Base-by-base conservation (phyloP, 805 yeast species). In the Metschnikowia santaceciliae region DNA sequence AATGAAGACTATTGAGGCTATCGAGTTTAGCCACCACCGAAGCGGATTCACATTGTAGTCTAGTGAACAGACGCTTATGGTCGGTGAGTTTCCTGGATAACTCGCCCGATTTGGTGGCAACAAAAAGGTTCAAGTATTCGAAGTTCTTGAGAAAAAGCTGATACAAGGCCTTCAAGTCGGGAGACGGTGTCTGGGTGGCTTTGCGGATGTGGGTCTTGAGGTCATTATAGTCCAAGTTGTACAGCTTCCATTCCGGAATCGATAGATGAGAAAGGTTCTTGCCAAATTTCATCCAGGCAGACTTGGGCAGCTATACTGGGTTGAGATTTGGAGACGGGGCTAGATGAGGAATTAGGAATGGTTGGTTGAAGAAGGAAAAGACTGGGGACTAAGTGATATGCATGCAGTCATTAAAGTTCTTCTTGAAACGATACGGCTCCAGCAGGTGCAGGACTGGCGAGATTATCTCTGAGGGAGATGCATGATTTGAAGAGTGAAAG, bases 231-330 rank as follows among this genome's bases (percentile, higher is more conserved):
- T 89, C 90, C 38, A 91, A 76, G 66, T 91, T 90, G 68, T 88
- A 85, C 54, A 81, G 79, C 60, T 80, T 79, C 97, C 98, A 91
- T 70, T 88, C 94, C 1, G 91, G 90, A 22, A 90, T 86, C 11
- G 96, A 86, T 58, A 89, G 77, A 56, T 80, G 82, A 48, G 79
- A 73, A 20, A 91, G 76, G 61, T 86, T 90, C 39, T 81, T 75
- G 47, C 97, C 96, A 67, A 90, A 91, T 69, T 90, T 92, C 98
- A 91, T 91, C 45, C 26, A 43, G 30, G 38, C 6, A 19, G 38
- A 40, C 39, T 33, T 40, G 26, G 32, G 26, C 11, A 11, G 34
- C 30, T 15, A 17, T 20, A 2, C 19, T 30, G 34, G 34, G 11
- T 6, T 40, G 33, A 14, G 30, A 40, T 19, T 15, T 19, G 8